phyloP scores from a whole-genome alignment of 805 yeast species.

The Maudiozyma barnettii region DNA sequence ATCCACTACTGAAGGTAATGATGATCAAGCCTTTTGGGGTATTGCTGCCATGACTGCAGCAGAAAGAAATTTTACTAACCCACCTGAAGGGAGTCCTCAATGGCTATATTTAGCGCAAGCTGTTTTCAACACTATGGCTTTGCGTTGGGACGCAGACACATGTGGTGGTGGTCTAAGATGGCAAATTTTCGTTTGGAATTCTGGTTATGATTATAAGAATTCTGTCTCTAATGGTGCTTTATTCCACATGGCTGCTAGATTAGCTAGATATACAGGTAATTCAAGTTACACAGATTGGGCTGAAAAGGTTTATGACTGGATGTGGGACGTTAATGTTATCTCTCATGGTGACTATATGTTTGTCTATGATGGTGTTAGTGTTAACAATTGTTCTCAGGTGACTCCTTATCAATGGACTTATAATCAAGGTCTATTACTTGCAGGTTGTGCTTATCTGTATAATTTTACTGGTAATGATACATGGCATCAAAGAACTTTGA shows the following conservation, averaged over 20 bases:
- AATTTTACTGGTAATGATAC: constrained; percentile 54
- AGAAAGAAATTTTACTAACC: constrained; percentile 74
- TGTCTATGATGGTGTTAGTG: constrained; percentile 62
- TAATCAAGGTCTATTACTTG: constrained; percentile 68
- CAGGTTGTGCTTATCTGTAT: constrained; percentile 76
- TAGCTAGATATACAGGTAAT: constrained; percentile 75
- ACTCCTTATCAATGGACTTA: constrained; percentile 72
- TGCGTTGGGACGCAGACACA: constrained; percentile 65
- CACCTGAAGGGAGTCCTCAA: constrained; percentile 46
- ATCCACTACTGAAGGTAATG: constrained; percentile 90
- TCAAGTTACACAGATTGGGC: constrained; percentile 66
- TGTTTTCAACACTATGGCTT: constrained; percentile 80
- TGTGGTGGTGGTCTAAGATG: constrained; percentile 92
- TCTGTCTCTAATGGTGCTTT: constrained; percentile 85
- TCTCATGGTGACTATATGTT: constrained; percentile 27
- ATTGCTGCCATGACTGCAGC: constrained; percentile 87
- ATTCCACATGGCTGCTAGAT: constrained; percentile 78
- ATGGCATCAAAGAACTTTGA: constrained; percentile 58
- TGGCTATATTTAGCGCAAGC: constrained; percentile 87
- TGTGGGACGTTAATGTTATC: constrained; percentile 44
- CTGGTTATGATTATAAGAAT: constrained; percentile 90
- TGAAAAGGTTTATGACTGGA: constrained; percentile 74
- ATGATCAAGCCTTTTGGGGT: constrained; percentile 98
- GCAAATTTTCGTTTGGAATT: constrained; percentile 93
- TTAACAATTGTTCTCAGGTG: constrained; percentile 52